Base-by-base conservation (phyloP, 305 asterid genomes). In the Euphrasia arctica region DNA sequence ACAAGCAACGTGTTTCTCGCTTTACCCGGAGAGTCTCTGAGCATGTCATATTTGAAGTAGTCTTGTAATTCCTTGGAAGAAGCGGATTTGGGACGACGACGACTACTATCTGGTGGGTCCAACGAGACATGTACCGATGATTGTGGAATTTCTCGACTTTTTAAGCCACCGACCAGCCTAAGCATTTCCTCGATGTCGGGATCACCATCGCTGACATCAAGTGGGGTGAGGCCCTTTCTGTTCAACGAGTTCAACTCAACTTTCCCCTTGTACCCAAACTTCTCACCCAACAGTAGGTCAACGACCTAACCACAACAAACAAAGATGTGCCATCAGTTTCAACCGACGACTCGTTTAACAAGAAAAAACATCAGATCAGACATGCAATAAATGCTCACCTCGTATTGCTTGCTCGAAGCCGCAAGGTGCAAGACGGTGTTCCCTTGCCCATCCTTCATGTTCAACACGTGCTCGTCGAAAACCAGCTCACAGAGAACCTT, bases 361-460 rank as follows among this genome's bases (percentile, higher is more conserved):
- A 47, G 14, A 12, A 12, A 45, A 45, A 14, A 39, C 2, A 39
- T 9, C 5, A 9, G 10, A 43, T 1, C 49, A 43, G 49, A 43
- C 49, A 3, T 36, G 11, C 11, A 60, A 42, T 7, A 60, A 9
- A 54, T 48, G 66, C 54, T 58, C 29, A 76, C 92, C 86, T 83
- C 87, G 36, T 75, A 80, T 48, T 81, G 86, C 58, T 83, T 85
- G 57, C 50, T 48, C 0, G 74, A 76, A 0, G 78, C 77, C 2
- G 86, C 90, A 31, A 79, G 75, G 66, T 86, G 95, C 76, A 83
- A 58, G 28, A 80, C 54, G 36, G 80, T 75, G 42, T 80, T 67
- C 15, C 84, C 89, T 6, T 47, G 70, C 1, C 48, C 60, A 36
- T 84, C 84, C 68, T 64, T 73, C 41, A 5, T 8, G 31, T 75